Conservation (phyloP, 2,329 filamentous ascomycete species). For the Ceratocystis huliohia region DNA sequence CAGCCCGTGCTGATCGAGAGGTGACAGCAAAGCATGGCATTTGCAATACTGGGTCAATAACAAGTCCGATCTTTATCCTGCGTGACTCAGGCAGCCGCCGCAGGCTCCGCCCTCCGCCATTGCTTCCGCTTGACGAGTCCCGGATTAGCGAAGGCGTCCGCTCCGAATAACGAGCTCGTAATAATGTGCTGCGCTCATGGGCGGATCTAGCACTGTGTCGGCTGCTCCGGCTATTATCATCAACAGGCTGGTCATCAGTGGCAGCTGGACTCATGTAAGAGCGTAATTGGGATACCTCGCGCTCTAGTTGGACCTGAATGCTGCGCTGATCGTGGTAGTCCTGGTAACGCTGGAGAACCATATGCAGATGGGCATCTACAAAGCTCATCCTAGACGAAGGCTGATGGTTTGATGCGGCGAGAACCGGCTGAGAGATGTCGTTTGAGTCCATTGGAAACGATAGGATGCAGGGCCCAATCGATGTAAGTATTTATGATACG, state of each 20-base stretch:
- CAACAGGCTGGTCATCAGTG: neutral
- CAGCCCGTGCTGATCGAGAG: constrained; percentile 4
- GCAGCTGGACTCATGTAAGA: neutral
- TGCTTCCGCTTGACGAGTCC: constrained; percentile 1
- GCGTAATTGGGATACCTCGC: constrained; percentile 15
- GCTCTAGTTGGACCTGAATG: constrained; percentile 10
- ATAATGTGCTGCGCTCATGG: neutral
- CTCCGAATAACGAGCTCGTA: constrained; percentile 13
- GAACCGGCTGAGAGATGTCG: neutral
- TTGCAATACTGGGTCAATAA: constrained; percentile 13
- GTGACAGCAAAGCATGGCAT: constrained; percentile 18
- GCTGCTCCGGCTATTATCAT: neutral
- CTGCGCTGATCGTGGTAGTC: constrained; percentile 15
- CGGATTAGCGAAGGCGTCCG: constrained; percentile 13
- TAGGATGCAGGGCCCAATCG: no score
- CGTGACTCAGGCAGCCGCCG: neutral
- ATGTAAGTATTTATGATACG: no score
- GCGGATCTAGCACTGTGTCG: neutral
- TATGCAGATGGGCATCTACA: constrained; percentile 14
- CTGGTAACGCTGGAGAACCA: constrained; percentile 19
- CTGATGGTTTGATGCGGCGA: neutral
- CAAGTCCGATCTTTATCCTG: constrained; percentile 10
- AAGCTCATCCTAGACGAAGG: neutral
- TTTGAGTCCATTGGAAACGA: constrained; percentile 8
- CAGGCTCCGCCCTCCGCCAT: neutral